Evolutionary conservation across 305 asterid species (phyloP), one percentile per base, ranked within the genome.

Genomic region (Solanum hybrid): DNA sequence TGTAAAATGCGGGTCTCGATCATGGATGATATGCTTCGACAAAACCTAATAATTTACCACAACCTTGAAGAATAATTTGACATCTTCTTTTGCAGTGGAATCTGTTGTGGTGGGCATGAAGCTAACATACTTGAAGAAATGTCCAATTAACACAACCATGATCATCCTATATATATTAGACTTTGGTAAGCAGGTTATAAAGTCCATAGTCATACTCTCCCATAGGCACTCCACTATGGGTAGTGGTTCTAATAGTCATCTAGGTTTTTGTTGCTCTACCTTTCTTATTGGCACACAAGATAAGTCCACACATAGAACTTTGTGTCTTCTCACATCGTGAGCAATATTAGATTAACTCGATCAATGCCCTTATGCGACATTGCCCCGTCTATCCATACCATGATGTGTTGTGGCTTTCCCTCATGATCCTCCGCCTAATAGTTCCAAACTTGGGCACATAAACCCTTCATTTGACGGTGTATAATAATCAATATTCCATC

Each of bases 311-410:
- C 4, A 56, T 56, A 56, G 1, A 6, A 56, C 8, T 56, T 4
- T 2, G 6, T 56, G 24, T 56, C 66, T 56, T 56, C 66, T 56
- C 3, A 0, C 2, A 56, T 56, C 10, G 10, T 2, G 66, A 51
- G 4, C 10, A 5, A 6, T 51, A 51, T 2, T 51, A 51, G 4
- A 56, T 56, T 56, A 9, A 56, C 1, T 56, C 24, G 0, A 56
- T 6, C 66, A 51, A 0, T 56, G 3, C 66, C 24, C 24, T 56
- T 5, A 56, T 17, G 66, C 0, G 4, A 6, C 0, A 0, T 10
- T 1, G 0, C 10, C 66, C 10, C 10, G 10, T 0, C 4, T 56
- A 24, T 1, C 66, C 7, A 7, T 0, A 7, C n/a, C 4, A 56
- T 0, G 9, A 4, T 0, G 10, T 6, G 66, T n/a, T n/a, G n/a